A percentile compares a stretch with the other conserved stretches of the same genome.
Evolutionary conservation across 2,329 filamentous ascomycete genomes (phyloP).

Genomic region (Botrytis tulipae): DNA sequence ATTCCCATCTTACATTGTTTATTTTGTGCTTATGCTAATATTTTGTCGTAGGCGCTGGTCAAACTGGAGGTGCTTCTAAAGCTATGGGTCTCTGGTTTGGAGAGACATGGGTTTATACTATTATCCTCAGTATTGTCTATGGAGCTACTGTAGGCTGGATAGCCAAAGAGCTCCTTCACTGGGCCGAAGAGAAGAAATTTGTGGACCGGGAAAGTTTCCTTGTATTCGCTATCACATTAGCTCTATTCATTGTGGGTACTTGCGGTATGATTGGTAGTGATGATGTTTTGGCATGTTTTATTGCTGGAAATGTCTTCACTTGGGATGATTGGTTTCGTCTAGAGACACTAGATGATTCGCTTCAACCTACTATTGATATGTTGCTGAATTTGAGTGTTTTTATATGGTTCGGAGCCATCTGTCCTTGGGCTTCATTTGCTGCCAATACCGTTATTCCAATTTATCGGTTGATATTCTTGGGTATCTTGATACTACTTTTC

Average conservation of each 20-base stretch:
- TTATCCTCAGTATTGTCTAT: conserved; percentile 74
- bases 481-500: conserved; percentile 72
- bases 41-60: conserved; percentile 37
- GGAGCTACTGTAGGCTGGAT: conserved; percentile 77
- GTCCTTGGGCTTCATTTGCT: conserved; percentile 73
- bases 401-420: conserved; percentile 85
- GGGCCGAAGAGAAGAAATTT: conserved; percentile 76
- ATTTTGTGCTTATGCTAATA: background rate
- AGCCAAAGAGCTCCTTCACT: conserved; percentile 78
- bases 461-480: conserved; percentile 70
- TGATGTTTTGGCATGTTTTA: conserved; percentile 87
- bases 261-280: conserved; percentile 90
- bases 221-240: conserved; percentile 71
- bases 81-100: conserved; percentile 82
- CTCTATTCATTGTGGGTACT: conserved; percentile 83
- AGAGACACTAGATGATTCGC: conserved; percentile 82
- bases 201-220: conserved; percentile 44
- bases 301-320: conserved; percentile 86
- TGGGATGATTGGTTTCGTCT: conserved; percentile 94
- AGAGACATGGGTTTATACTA: conserved; percentile 81
- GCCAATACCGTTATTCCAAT: conserved; percentile 68
- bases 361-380: conserved; percentile 96
- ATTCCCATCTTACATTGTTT: background rate
- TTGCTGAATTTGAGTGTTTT: conserved; percentile 80
- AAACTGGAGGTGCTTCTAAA: conserved; percentile 56